These are phyloP conservation scores for Cladobotryum protrusum DNA, from an alignment of 2,329 filamentous ascomycete species.

Conservation along the genomic window DNA sequence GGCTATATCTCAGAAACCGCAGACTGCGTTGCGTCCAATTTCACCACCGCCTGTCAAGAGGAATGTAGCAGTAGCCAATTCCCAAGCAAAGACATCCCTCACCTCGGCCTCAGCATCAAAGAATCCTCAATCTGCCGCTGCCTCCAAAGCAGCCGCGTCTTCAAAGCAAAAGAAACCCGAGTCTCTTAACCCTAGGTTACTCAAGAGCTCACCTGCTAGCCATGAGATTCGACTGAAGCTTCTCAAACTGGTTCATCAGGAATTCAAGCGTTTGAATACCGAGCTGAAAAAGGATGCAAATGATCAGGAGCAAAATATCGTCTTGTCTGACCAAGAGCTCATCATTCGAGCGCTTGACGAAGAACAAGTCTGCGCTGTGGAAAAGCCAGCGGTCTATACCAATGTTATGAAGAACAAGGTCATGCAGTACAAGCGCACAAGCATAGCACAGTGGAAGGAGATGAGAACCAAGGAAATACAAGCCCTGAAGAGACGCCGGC, in stretches of 20 bases:
- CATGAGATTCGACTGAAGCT: slow-evolving; percentile 52
- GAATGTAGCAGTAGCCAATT: slow-evolving; percentile 13
- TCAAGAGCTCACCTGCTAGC: slow-evolving; percentile 51
- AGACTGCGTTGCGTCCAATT: slow-evolving; percentile 23
- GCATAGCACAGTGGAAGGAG: slow-evolving; percentile 62
- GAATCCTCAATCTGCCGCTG: not conserved
- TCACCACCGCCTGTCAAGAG: slow-evolving; percentile 30
- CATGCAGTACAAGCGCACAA: slow-evolving; percentile 69
- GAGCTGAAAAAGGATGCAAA: slow-evolving; percentile 49
- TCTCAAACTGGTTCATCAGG: slow-evolving; percentile 57
- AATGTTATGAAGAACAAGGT: slow-evolving; percentile 82
- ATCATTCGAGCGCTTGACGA: slow-evolving; percentile 66
- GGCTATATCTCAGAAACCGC: slow-evolving; percentile 11
- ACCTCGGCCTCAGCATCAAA: slow-evolving; percentile 13
- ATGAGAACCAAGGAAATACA: slow-evolving; percentile 43
- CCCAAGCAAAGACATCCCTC: slow-evolving; percentile 2
- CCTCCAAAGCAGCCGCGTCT: slow-evolving; percentile 13
- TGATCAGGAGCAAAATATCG: slow-evolving; percentile 42
- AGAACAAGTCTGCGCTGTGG: slow-evolving; percentile 67
- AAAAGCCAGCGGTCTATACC: slow-evolving; percentile 65
- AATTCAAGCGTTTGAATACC: slow-evolving; percentile 61
- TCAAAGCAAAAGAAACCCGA: slow-evolving; percentile 34
- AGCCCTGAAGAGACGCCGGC: slow-evolving; percentile 21
- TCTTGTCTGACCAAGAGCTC: slow-evolving; percentile 59
- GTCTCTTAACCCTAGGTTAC: slow-evolving; percentile 59